A percentile compares a stretch with the other conserved stretches of the same genome.
Conservation (phyloP, 768 basidiomycete species). For the Mycena metata region DNA sequence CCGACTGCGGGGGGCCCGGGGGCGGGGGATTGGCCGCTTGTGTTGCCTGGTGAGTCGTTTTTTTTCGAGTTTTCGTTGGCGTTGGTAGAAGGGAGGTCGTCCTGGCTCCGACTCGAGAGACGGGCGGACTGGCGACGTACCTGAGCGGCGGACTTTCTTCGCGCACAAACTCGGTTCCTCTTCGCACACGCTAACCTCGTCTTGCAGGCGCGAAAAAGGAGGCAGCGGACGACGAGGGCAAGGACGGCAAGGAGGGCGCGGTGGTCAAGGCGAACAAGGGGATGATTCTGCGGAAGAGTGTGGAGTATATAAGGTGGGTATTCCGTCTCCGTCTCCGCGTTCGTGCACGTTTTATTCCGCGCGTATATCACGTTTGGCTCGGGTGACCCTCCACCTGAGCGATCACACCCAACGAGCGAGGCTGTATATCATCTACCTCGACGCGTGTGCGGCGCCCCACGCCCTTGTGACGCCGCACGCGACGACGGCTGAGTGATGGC, state of each 20-base stretch:
- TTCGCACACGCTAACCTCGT: not conserved
- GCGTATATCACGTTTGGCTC: too few species aligned
- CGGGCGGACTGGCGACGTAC: too few species aligned
- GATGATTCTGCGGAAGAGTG: constrained; percentile 89
- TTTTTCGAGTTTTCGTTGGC: constrained; percentile 3
- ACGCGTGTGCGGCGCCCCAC: too few species aligned
- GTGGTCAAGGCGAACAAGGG: constrained; percentile 94
- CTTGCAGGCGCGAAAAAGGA: constrained; percentile 34
- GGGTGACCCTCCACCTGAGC: too few species aligned
- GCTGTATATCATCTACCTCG: too few species aligned
- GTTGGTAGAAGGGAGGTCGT: not conserved
- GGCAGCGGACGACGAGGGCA: constrained; percentile 38
- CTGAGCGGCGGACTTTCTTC: too few species aligned
- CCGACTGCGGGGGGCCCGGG: constrained; percentile 11
- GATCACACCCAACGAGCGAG: too few species aligned
- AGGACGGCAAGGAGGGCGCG: constrained; percentile 50
- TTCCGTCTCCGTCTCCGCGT: too few species aligned
- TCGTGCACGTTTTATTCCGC: not conserved
- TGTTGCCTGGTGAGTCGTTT: constrained; percentile 33
- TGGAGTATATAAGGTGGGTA: constrained; percentile 72
- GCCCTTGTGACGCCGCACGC: too few species aligned
- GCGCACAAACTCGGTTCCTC: too few species aligned
- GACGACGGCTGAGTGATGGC: too few species aligned
- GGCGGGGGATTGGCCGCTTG: constrained; percentile 32
- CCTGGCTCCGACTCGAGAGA: too few species aligned